Conservation (phyloP, 495 filamentous ascomycete species). For the Xylaria sp. region DNA sequence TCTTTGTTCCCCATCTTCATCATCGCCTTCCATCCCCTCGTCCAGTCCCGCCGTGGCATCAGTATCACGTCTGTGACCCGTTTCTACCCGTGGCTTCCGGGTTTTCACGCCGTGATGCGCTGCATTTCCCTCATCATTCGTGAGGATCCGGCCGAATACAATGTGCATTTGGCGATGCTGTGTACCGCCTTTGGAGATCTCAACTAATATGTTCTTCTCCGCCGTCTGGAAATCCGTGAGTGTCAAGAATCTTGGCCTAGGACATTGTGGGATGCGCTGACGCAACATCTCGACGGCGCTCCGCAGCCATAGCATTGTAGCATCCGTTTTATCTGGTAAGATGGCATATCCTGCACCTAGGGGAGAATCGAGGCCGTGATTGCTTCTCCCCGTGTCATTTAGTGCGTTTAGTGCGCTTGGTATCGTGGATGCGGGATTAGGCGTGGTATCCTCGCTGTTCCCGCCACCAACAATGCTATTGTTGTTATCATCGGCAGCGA, state of each 20-base stretch:
- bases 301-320: slow-evolving; percentile 39
- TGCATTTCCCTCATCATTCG: slow-evolving; percentile 1
- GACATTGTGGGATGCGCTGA: slow-evolving; percentile 35
- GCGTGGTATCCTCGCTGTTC: not conserved
- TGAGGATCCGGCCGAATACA: slow-evolving; percentile 24
- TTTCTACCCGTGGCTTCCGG: slow-evolving; percentile 10
- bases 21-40: slow-evolving; percentile 7
- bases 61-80: not conserved
- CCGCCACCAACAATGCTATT: not conserved
- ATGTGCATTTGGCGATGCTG: slow-evolving; percentile 24
- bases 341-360: slow-evolving; percentile 42
- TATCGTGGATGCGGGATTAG: not conserved
- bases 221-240: slow-evolving; percentile 42
- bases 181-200: slow-evolving; percentile 29
- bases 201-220: slow-evolving; percentile 38
- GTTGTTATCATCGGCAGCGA: not conserved
- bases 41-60: not conserved
- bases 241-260: slow-evolving; percentile 36
- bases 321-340: slow-evolving; percentile 39
- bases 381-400: slow-evolving; percentile 8
- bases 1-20: not conserved
- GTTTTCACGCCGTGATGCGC: slow-evolving; percentile 20
- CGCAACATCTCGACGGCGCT: slow-evolving; percentile 40
- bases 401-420: slow-evolving; percentile 5
- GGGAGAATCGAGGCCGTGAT: slow-evolving; percentile 31